Evolutionary conservation across 2,329 filamentous ascomycete genomes (phyloP).

Genomic region (Plectosphaerella sp.): DNA sequence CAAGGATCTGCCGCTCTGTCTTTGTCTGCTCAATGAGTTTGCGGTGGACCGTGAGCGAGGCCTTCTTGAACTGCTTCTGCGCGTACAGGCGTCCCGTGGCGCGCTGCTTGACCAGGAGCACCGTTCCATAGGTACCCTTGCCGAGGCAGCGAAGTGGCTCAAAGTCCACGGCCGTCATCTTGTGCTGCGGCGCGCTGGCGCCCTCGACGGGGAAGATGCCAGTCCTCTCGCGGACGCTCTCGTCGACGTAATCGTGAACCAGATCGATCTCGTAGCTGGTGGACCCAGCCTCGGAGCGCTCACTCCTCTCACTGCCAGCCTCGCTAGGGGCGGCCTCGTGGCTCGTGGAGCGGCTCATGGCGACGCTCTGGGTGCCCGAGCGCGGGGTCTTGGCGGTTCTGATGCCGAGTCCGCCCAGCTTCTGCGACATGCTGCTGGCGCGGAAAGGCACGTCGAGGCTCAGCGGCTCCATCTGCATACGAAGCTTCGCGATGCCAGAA

Average conservation of each 20-base stretch:
- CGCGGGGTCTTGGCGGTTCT: conserved; percentile 15
- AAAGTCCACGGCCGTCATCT: conserved; percentile 91
- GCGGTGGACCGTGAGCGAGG: conserved; percentile 91
- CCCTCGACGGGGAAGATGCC: conserved; percentile 46
- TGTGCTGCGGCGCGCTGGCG: conserved; percentile 53
- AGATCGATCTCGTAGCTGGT: conserved; percentile 83
- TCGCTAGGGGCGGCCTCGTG: conserved; percentile 52
- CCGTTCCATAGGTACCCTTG: conserved; percentile 94
- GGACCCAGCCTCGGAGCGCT: conserved; percentile 60
- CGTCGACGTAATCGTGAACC: conserved; percentile 79
- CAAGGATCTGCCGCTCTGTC: conserved; percentile 90
- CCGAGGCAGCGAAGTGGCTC: conserved; percentile 87
- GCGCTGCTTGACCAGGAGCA: conserved; percentile 86
- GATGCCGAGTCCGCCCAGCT: conserved; percentile 29
- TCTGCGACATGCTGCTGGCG: conserved; percentile 44
- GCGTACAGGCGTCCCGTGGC: conserved; percentile 86
- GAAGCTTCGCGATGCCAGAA: conserved; percentile 78
- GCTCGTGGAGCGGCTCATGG: conserved; percentile 50
- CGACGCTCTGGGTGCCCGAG: conserved; percentile 44
- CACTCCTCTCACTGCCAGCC: conserved; percentile 48
- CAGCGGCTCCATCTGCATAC: conserved; percentile 74
- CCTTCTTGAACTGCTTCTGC: conserved; percentile 98
- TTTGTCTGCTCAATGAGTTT: conserved; percentile 95
- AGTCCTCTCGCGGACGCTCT: conserved; percentile 45
- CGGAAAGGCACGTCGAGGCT: conserved; percentile 57